Evolutionary conservation across 1,284 basidiomycete genomes (phyloP).

Genomic region (Ustilago lituana): DNA sequence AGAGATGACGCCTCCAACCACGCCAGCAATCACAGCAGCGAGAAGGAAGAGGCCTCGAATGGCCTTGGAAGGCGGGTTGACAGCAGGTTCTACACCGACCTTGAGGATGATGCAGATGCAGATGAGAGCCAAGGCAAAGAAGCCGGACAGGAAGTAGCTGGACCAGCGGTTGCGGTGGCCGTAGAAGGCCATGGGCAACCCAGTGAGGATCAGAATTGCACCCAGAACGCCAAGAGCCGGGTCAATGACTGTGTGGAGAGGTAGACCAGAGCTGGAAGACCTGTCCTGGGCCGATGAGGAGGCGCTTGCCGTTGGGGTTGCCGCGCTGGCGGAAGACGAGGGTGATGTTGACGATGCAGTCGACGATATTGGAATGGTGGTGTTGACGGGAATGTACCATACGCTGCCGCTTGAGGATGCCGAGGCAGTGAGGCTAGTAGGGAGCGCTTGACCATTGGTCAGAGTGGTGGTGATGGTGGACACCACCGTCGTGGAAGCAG

Average conservation of each 20-base stretch:
- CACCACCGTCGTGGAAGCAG: conserved; percentile 11
- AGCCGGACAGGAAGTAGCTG: conserved; percentile 73
- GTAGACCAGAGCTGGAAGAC: conserved; percentile 17
- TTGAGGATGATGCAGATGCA: conserved; percentile 87
- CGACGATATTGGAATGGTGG: conserved; percentile 15
- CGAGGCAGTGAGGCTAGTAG: conserved; percentile 31
- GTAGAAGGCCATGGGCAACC: conserved; percentile 85
- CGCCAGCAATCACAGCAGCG: conserved; percentile 79
- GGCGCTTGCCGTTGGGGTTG: conserved; percentile 8
- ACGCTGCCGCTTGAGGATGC: conserved; percentile 34
- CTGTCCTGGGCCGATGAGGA: conserved; percentile 9
- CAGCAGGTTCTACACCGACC: conserved; percentile 82
- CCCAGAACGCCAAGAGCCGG: conserved; percentile 90
- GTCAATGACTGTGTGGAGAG: conserved; percentile 72
- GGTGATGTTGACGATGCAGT: conserved; percentile 4
- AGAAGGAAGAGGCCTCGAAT: conserved; percentile 90
- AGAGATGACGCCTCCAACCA: conserved; percentile 80
- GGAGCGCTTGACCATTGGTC: conserved; percentile 31
- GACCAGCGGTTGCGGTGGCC: conserved; percentile 72
- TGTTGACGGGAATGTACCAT: conserved; percentile 37
- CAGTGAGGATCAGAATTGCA: conserved; percentile 85
- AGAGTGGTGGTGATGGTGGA: conserved; percentile 44
- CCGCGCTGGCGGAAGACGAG: conserved; percentile 6
- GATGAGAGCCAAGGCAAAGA: conserved; percentile 85
- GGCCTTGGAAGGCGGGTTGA: conserved; percentile 80